Percentiles rank a stretch among this genome's conserved stretches.
phyloP scores from a whole-genome alignment of 2,329 filamentous ascomycete species.

The Parastagonospora nodorum region DNA sequence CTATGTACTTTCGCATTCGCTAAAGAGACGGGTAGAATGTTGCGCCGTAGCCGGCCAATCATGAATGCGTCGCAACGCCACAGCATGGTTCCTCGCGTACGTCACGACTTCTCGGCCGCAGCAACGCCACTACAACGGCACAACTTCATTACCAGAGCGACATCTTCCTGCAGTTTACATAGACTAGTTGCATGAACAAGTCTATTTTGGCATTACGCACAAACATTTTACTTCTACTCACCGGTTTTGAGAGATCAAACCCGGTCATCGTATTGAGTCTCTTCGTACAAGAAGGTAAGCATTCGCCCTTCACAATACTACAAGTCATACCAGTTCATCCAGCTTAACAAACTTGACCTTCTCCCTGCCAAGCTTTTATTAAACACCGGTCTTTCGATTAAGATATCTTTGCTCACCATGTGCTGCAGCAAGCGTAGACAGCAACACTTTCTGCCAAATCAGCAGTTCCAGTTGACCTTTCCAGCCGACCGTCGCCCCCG shows the following conservation, averaged over 20 bases:
- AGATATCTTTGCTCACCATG: constrained; percentile 5
- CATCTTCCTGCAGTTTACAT: not conserved
- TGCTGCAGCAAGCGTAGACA: constrained; percentile 10
- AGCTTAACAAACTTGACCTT: not conserved
- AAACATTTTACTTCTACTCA: not conserved
- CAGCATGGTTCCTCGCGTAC: constrained; percentile 3
- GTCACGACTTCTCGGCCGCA: constrained; percentile 17
- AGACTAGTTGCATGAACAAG: not conserved
- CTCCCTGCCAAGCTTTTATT: not conserved
- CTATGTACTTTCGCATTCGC: constrained; percentile 1
- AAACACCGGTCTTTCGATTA: not conserved
- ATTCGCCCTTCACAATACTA: not conserved
- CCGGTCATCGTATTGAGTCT: not conserved
- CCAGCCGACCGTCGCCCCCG: not conserved
- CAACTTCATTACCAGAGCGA: not conserved
- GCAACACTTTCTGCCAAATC: constrained; percentile 3
- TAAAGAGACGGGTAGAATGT: not conserved
- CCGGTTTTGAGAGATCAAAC: not conserved
- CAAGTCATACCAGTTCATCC: not conserved
- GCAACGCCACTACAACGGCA: constrained; percentile 2
- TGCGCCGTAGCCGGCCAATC: constrained; percentile 4
- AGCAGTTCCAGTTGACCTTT: not conserved
- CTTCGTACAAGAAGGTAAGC: constrained; percentile 2
- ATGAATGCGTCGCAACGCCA: not conserved
- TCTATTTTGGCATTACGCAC: not conserved